Base-by-base conservation (phyloP, 2,329 filamentous ascomycete species). In the Colletotrichum ledebouriae region DNA sequence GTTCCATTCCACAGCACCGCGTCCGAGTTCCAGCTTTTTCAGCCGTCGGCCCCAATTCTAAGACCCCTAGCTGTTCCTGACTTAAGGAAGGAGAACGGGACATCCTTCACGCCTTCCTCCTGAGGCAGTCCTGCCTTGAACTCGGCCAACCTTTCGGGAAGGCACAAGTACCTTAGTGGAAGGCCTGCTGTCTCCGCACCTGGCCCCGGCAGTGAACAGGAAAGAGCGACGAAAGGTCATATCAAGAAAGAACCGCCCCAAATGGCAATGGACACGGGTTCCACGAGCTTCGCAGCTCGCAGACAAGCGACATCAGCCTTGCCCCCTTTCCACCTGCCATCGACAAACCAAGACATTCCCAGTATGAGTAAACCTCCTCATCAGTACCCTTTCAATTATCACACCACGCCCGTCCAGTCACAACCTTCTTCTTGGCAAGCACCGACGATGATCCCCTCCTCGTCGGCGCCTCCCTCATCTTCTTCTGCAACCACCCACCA, bases 301-400 rank as follows among this genome's bases (percentile, higher is more conserved):
- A 88, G 91, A 78, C 87, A 89, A 75, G 90, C 90, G 75, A 89
- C 91, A 70, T 88, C 87, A 66, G 86, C 87, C 73, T 85, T 94
- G 70, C 90, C 91, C 66, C 86, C 81, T 72, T 92, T 93, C 76
- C 89, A 92, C 75, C 86, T 93, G 17, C 88, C 89, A 71, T 88
- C 90, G 61, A 89, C 89, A 62, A 66, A 55, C 22, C 66, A 69
- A 72, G 85, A 87, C 58, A 81, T 86, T 75, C 79, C 78, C 75
- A 78, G 77, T 80, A 79, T 79, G 78, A 73, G 79, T 77, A 78
- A 79, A 73, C 34, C 53, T 15, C 71, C 73, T 73, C 67, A 73
- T 73, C 71, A 71, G 49, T 70, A 55, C 47, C 62, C 59, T 22
- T 64, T 59, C 7, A 67, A 39, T 64, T 67, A 59, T 64, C 65